phyloP scores from a whole-genome alignment of 2,329 filamentous ascomycete genomes.

The Ascochyta rabiei region DNA sequence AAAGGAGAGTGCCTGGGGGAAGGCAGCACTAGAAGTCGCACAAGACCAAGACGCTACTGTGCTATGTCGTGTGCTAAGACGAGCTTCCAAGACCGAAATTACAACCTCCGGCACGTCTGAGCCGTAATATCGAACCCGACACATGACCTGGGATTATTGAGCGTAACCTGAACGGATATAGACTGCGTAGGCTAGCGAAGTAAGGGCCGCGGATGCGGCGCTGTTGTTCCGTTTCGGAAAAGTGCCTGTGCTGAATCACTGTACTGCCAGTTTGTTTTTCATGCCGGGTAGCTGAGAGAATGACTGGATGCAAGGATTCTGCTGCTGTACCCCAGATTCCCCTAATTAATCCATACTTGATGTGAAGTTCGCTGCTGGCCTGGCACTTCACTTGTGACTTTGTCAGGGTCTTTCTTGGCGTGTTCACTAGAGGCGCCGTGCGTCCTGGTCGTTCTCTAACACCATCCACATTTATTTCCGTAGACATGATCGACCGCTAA shows the following conservation, averaged over 20 bases:
- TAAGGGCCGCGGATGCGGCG: conserved; percentile 6
- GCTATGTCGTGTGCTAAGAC: conserved; percentile 7
- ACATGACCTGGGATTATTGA: conserved; percentile 1
- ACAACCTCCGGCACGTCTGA: not conserved
- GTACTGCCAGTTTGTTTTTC: not conserved
- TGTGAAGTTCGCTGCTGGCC: not conserved
- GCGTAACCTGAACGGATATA: conserved; percentile 5
- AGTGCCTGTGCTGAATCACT: not conserved
- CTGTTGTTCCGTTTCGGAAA: conserved; percentile 11
- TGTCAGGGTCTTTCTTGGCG: conserved; percentile 18
- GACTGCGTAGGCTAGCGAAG: conserved; percentile 5
- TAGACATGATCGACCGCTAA: conserved; percentile 29
- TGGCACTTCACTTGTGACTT: not conserved
- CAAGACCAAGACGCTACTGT: conserved; percentile 1
- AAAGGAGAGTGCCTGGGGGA: no score
- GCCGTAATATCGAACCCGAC: conserved; percentile 2
- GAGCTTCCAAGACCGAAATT: not conserved
- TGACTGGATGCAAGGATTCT: not conserved
- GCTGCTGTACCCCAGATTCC: no score
- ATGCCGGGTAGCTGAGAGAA: not conserved
- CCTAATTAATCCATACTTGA: no score
- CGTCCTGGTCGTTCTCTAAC: conserved; percentile 13
- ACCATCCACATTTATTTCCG: conserved; percentile 7
- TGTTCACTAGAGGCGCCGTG: not conserved
- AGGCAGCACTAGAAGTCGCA: not conserved